Evolutionary conservation across 306 rosid species (phyloP).

Genomic region (Dalbergia oliveri): DNA sequence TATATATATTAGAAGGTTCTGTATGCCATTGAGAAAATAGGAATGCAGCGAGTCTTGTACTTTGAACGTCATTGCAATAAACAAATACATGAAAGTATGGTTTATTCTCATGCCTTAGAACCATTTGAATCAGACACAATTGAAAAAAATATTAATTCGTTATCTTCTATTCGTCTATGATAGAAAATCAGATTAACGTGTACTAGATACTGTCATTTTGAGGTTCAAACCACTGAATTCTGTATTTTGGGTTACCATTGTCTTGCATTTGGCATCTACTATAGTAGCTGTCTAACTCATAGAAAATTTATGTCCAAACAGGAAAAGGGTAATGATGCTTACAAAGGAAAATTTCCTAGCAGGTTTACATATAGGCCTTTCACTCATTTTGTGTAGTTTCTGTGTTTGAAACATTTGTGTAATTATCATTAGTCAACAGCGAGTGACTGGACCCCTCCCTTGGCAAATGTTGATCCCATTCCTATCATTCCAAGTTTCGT

Average conservation of each 20-base stretch:
- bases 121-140: background rate
- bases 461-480: background rate
- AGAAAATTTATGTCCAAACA: background rate
- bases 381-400: too few species aligned
- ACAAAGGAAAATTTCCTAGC: background rate
- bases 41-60: constrained; percentile 16
- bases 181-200: background rate
- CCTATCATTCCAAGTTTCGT: background rate
- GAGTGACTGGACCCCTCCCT: background rate
- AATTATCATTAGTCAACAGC: background rate
- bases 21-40: background rate
- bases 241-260: background rate
- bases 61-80: constrained; percentile 16
- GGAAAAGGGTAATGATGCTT: background rate
- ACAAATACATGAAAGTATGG: background rate
- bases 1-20: background rate
- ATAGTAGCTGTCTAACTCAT: background rate
- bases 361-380: background rate
- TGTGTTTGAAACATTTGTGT: too few species aligned
- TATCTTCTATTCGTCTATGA: background rate
- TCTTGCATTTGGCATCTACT: background rate
- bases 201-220: background rate
- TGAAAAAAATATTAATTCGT: background rate
- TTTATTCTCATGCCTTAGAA: constrained; percentile 12
- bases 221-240: background rate